Conservation (phyloP, 2,329 filamentous ascomycete species). For the Xylaria sp. region DNA sequence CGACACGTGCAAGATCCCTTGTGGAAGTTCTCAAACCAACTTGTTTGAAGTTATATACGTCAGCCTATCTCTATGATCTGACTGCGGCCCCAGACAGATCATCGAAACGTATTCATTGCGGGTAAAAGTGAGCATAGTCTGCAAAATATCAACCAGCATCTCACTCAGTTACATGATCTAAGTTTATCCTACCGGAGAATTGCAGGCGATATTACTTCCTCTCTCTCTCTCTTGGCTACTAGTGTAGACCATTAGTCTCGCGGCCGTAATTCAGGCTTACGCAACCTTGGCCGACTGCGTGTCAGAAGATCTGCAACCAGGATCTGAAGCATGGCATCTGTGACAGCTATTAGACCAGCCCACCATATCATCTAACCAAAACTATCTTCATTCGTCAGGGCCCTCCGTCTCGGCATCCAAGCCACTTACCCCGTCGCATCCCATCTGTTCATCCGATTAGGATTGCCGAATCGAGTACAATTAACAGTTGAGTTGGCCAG, state of each 20-base stretch:
- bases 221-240: no score
- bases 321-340: slow-evolving; percentile 30
- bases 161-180: neutral
- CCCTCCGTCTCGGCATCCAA: slow-evolving; percentile 8
- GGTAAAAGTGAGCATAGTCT: slow-evolving; percentile 6
- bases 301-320: slow-evolving; percentile 37
- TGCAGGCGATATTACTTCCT: neutral
- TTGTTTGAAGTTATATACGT: slow-evolving; percentile 34
- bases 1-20: slow-evolving; percentile 32
- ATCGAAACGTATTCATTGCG: slow-evolving; percentile 10
- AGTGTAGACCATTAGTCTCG: neutral
- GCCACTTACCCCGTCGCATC: slow-evolving; percentile 5
- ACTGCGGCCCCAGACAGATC: slow-evolving; percentile 15
- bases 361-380: neutral
- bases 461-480: neutral
- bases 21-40: slow-evolving; percentile 28
- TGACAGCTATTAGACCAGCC: slow-evolving; percentile 23
- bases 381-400: slow-evolving; percentile 10
- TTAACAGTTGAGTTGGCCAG: neutral
- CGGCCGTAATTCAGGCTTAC: slow-evolving; percentile 8
- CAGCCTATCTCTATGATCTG: slow-evolving; percentile 31
- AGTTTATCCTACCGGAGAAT: neutral
- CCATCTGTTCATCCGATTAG: slow-evolving; percentile 21
- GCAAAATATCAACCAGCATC: neutral
- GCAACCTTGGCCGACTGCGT: slow-evolving; percentile 15